These are phyloP conservation scores for Corylus heterophylla DNA, from an alignment of 306 rosid species.

Conservation along the genomic window DNA sequence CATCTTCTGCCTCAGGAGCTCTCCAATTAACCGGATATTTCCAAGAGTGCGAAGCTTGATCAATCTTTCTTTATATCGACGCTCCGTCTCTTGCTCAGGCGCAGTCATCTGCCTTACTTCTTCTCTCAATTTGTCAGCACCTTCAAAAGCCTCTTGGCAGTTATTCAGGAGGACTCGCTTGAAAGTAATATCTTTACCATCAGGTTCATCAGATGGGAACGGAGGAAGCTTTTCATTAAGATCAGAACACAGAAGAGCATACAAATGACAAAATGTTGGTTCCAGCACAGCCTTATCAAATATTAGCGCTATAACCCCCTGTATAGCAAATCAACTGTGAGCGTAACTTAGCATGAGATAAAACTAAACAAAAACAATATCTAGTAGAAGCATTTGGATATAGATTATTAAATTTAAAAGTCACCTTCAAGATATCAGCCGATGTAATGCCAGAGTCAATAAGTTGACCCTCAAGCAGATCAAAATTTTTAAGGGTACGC, in stretches of 20 bases:
- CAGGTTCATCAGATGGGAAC: conserved; percentile 89
- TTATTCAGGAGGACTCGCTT: conserved; percentile 79
- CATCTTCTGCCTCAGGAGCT: conserved; percentile 97
- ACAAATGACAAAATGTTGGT: conserved; percentile 99
- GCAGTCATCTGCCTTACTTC: conserved; percentile 80
- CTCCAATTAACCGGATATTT: conserved; percentile 92
- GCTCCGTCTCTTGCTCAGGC: conserved; percentile 86
- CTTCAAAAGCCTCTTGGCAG: conserved; percentile 99
- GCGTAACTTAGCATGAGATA: conserved; percentile 20
- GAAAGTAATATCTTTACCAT: conserved; percentile 82
- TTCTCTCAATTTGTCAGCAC: conserved; percentile 74
- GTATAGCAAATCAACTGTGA: conserved; percentile 42
- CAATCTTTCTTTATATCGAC: conserved; percentile 81
- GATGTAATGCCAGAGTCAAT: conserved; percentile 89
- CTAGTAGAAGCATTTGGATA: background rate
- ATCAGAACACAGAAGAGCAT: conserved; percentile 79
- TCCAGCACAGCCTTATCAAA: conserved; percentile 97
- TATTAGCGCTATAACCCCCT: conserved; percentile 85
- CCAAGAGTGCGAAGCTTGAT: conserved; percentile 91
- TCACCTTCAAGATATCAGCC: conserved; percentile 89
- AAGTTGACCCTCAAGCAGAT: conserved; percentile 92
- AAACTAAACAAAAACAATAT: conserved; percentile 6
- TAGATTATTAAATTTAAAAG: background rate
- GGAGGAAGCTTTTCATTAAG: conserved; percentile 81
- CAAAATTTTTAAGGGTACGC: conserved; percentile 97